Percentiles rank a stretch among this genome's conserved stretches.
Conservation (phyloP, 1,284 basidiomycete genomes). For the Heterobasidion annosum region DNA sequence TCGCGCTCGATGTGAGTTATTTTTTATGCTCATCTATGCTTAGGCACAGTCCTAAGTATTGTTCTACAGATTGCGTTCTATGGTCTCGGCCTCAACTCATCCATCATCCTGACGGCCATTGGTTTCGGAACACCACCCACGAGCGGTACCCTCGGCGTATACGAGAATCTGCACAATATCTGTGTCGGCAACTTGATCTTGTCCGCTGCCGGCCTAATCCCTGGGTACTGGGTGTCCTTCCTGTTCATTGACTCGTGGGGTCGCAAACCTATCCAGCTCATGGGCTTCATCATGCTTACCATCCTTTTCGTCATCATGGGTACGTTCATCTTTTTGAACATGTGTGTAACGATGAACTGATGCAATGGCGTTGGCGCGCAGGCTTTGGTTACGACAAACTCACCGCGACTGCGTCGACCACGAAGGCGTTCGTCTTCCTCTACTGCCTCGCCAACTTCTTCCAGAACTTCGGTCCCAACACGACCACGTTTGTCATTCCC, state of each 20-base stretch:
- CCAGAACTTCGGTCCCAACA: conserved; percentile 77
- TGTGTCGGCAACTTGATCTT: conserved; percentile 63
- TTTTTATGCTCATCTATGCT: conserved; percentile 2
- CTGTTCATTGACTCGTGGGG: conserved; percentile 66
- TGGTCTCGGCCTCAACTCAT: conserved; percentile 76
- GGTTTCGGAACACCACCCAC: conserved; percentile 39
- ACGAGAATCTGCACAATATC: conserved; percentile 43
- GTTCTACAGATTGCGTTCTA: conserved; percentile 70
- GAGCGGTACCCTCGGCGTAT: conserved; percentile 30
- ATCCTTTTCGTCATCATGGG: conserved; percentile 56
- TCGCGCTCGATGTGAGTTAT: conserved; percentile 57
- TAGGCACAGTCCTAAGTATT: background rate
- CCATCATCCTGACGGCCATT: conserved; percentile 51
- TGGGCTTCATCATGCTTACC: conserved; percentile 69
- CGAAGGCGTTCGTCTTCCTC: conserved; percentile 67
- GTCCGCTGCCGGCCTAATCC: conserved; percentile 61
- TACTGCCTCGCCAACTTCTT: conserved; percentile 73
- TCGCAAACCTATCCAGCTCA: conserved; percentile 68
- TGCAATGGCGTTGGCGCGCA: conserved; percentile 18
- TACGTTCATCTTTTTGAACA: conserved; percentile 11
- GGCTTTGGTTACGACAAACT: conserved; percentile 71
- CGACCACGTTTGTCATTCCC: conserved; percentile 77
- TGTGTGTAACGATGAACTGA: background rate
- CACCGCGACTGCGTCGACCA: conserved; percentile 37
- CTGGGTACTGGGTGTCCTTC: conserved; percentile 70